Evolutionary conservation across 2,329 filamentous ascomycete genomes (phyloP).

Genomic region (Chrysoporthe deuterocubensis): DNA sequence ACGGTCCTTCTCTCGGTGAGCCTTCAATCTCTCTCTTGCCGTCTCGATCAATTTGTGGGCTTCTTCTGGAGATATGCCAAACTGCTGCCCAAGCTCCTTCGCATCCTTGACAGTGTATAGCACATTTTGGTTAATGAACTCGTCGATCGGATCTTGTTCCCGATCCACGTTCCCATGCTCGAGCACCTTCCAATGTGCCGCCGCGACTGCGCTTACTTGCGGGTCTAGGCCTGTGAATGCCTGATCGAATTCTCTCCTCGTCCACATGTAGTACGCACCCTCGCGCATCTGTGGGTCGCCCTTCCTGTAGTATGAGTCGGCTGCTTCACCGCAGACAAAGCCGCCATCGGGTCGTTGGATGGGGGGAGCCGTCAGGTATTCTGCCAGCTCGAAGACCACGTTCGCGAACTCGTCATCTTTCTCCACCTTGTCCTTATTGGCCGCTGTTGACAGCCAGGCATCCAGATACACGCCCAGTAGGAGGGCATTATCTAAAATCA

Average conservation of each 20-base stretch:
- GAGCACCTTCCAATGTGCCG: constrained; percentile 82
- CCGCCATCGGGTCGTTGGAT: constrained; percentile 72
- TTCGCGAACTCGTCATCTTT: constrained; percentile 73
- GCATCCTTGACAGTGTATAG: constrained; percentile 72
- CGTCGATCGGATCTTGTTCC: constrained; percentile 85
- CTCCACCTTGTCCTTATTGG: constrained; percentile 36
- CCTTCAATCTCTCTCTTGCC: constrained; percentile 70
- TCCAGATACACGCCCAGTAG: constrained; percentile 84
- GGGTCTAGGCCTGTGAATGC: constrained; percentile 64
- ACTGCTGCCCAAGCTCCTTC: constrained; percentile 72
- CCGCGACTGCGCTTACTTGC: constrained; percentile 72
- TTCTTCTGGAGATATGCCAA: constrained; percentile 72
- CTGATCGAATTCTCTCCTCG: constrained; percentile 79
- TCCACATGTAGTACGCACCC: constrained; percentile 96
- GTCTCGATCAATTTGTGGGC: constrained; percentile 68
- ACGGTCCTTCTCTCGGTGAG: constrained; percentile 74
- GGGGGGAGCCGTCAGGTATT: constrained; percentile 78
- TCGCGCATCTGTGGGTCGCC: constrained; percentile 83
- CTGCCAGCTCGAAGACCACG: constrained; percentile 78
- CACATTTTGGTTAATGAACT: constrained; percentile 94
- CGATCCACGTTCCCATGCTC: constrained; percentile 85
- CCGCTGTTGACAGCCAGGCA: constrained; percentile 68
- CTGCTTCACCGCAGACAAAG: constrained; percentile 87
- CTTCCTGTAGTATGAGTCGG: constrained; percentile 77
- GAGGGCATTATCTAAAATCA: constrained; percentile 91